Evolutionary conservation across 1,284 basidiomycete genomes (phyloP), one percentile per base, ranked within the genome.

Genomic region (Boletus albobrunnescens): DNA sequence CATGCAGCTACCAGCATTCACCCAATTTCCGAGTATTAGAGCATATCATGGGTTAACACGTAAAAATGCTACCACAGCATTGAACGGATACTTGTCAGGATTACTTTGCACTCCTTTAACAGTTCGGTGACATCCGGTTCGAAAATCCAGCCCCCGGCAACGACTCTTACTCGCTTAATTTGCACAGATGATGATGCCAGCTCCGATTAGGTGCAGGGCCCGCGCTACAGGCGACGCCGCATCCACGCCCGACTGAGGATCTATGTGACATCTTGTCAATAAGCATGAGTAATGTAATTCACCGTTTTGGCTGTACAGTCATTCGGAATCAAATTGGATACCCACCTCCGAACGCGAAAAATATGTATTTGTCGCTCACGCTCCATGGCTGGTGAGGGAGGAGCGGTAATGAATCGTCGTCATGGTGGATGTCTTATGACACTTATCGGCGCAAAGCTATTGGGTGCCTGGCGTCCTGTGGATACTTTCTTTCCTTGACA

Each of bases 401-500:
- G 28, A 46, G 49, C 61, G 60, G 61, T 54, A 57, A 61, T 63
- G 57, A 61, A 54, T n/a, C 19, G 36, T 13, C 26, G 41, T n/a
- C 19, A 33, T 13, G 26, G 41, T 39, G 30, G 12, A 6, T 28
- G 27, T 20, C 24, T 30, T 32, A 45, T 16, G 39, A 20, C 9
- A n/a, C 14, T 46, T 46, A 56, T 63, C 39, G 36, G 49, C 41
- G 37, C 31, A 32, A 14, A 28, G 20, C 23, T 6, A 31, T 28
- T 14, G 32, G 11, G 33, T 41, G 30, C 10, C 16, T 56, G 33
- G 16, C 19, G 14, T 41, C 20, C 11, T 22, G 22, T 6, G n/a
- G n/a, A n/a, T n/a, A 22, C 6, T 22, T 22, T 7, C 7, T 11
- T 20, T 20, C 20, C 6, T 12, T n/a, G 17, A 8, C 32, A 33